A percentile compares a stretch with the other conserved stretches of the same genome.
phyloP scores from a whole-genome alignment of 1,139 yeast species.

The Hanseniaspora uvarum region DNA sequence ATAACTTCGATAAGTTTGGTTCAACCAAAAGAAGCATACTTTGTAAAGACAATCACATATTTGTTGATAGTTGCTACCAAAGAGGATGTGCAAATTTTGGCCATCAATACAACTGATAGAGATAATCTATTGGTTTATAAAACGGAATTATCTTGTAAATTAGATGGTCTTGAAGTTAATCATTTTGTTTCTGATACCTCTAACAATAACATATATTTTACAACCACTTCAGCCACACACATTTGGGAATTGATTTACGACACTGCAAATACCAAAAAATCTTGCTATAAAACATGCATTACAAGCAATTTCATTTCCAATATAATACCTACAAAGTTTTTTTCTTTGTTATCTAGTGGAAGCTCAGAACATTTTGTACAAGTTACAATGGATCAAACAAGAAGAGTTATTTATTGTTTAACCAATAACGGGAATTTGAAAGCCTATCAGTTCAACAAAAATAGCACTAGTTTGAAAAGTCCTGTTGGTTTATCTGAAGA shows the following conservation, averaged over 20 bases:
- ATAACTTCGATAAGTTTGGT: constrained; percentile 68
- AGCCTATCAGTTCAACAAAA: constrained; percentile 48
- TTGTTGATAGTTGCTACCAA: constrained; percentile 72
- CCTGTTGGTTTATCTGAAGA: constrained; percentile 12
- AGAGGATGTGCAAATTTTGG: constrained; percentile 64
- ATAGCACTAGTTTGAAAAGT: constrained; percentile 1
- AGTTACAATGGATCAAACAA: constrained; percentile 62
- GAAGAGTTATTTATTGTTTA: constrained; percentile 69
- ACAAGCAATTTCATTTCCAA: constrained; percentile 58
- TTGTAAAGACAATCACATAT: constrained; percentile 65
- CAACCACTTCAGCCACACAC: constrained; percentile 68
- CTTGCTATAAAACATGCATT: constrained; percentile 70
- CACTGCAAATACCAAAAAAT: constrained; percentile 71
- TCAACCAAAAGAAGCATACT: constrained; percentile 68
- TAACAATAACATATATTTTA: constrained; percentile 73
- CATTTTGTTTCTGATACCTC: constrained; percentile 49
- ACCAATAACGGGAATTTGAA: constrained; percentile 76
- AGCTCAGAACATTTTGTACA: constrained; percentile 52
- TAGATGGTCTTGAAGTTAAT: constrained; percentile 67
- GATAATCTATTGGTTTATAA: constrained; percentile 63
- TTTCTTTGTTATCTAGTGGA: constrained; percentile 35
- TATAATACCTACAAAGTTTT: constrained; percentile 41
- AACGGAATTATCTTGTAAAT: constrained; percentile 70
- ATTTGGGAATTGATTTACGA: constrained; percentile 84
- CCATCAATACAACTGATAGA: constrained; percentile 44